Evolutionary conservation across 2,329 filamentous ascomycete species (phyloP), one percentile per base, ranked within the genome.

Genomic region (Trichoderma endophyticum): DNA sequence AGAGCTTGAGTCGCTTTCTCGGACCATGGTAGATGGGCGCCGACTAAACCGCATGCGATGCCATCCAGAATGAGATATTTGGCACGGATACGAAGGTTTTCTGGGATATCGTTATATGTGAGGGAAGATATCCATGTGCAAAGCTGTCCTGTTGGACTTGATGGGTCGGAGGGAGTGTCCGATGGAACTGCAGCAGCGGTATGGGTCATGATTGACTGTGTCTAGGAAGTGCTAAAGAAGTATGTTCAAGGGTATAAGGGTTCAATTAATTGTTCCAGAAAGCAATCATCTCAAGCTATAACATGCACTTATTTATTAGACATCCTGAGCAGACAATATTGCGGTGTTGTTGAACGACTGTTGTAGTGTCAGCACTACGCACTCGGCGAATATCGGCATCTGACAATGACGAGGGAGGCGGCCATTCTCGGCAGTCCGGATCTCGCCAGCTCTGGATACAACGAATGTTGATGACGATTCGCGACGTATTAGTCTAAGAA

Each of bases 21-120:
- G 2, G 82, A 81, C 82, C 81, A 84, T 6, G 82, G 81, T 6
- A 84, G 75, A 51, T 80, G 81, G 18, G 82, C 78, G 1, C 80
- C 83, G 11, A 84, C 76, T 1, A 84, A 74, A 1, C 76, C 81
- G 73, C 82, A 85, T 6, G 78, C 81, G 11, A 84, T 73, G 12
- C 83, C 83, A 73, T 85, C 83, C 3, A 85, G 77, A 18, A 85
- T 79, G 11, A 84, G 76, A 73, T 84, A 80, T 69, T 85, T 84
- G 8, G 80, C 80, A 1, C 83, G 77, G 3, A 73, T 78, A 18
- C 75, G 72, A 21, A 83, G 73, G 3, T 77, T 68, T 14, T 74
- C 72, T 1, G 81, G 83, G 60, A 84, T 76, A 54, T 80, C 75
- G 9, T 70, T 62, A 12, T 78, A 70, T 26, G 73, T 73, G 34